phyloP scores from a whole-genome alignment of 2,329 filamentous ascomycete genomes.

The Onygenales sp. region DNA sequence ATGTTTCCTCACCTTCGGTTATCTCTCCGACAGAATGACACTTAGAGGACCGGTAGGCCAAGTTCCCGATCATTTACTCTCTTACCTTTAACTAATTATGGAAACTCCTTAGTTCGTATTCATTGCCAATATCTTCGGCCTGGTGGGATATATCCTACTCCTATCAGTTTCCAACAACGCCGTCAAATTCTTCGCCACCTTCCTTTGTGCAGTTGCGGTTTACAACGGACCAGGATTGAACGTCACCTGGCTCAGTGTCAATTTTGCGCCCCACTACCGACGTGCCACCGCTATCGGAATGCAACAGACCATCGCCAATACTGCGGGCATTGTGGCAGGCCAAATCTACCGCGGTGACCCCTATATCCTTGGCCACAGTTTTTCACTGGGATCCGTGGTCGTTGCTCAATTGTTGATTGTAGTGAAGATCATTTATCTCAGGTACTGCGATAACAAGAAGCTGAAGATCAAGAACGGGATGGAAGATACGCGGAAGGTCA shows the following conservation, averaged over 20 bases:
- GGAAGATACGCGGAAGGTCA: constrained; percentile 37
- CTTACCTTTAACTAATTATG: constrained; percentile 1
- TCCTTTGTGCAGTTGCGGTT: constrained; percentile 39
- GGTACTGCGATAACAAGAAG: constrained; percentile 31
- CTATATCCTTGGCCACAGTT: constrained; percentile 28
- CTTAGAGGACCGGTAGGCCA: constrained; percentile 20
- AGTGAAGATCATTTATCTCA: constrained; percentile 35
- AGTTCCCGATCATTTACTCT: background rate
- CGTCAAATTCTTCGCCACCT: constrained; percentile 43
- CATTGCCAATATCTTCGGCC: constrained; percentile 33
- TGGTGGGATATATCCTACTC: constrained; percentile 43
- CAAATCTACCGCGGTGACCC: constrained; percentile 35
- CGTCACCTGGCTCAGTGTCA: constrained; percentile 41
- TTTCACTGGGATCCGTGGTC: constrained; percentile 27
- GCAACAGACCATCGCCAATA: constrained; percentile 40
- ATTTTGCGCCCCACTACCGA: constrained; percentile 39
- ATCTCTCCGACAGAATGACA: constrained; percentile 36
- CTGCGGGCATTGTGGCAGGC: constrained; percentile 39
- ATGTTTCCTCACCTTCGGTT: constrained; percentile 37
- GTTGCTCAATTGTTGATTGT: constrained; percentile 30
- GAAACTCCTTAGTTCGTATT: constrained; percentile 23
- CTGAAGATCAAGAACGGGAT: constrained; percentile 31
- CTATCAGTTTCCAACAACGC: constrained; percentile 40
- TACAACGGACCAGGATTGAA: constrained; percentile 41
- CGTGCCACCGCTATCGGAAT: constrained; percentile 39